Evolutionary conservation across 768 basidiomycete genomes (phyloP), one percentile per base, ranked within the genome.

Genomic region (Dendrothele bispora): DNA sequence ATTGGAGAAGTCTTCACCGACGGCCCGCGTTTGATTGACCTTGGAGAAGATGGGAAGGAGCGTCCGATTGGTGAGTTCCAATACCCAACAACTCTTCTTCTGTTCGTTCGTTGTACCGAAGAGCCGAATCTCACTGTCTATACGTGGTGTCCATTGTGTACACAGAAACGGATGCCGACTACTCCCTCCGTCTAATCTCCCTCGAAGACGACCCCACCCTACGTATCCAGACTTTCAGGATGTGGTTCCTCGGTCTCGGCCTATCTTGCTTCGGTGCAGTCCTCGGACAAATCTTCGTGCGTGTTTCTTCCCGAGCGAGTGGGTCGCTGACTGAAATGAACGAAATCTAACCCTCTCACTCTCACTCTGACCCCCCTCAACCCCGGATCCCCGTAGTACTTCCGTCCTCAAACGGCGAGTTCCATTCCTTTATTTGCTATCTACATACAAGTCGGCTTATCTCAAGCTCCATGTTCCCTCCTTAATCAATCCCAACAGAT

Each of bases 211-310:
- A 80, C 55, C 73, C 80, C 0, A 64, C 65, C 1, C 64, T 78
- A 1, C 77, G 71, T 1, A 64, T 69, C 1, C 74, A 76, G 51
- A 82, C 80, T 0, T 80, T 83, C 62, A 65, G 81, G 14, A 74
- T 79, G 57, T 74, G 77, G 70, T 72, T 82, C 61, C 67, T 82
- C 2, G 76, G 75, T 29, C 55, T 80, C 14, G 80, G 79, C 8
- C 67, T 82, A 15, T 72, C 78, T 7, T 76, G 77, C 49, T 83
- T 83, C 56, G 79, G 79, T 48, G 71, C 67, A 32, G 80, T 80
- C 4, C 61, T 76, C 5, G 66, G 74, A 2, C 73, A 77, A 48
- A 75, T 78, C 22, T 77, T 79, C 55, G 73, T 75, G 52, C 17
- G 72, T 64, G 3, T 17, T n/a, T n/a, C n/a, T n/a, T n/a, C n/a